Percentiles rank a stretch among this genome's conserved stretches.
These are phyloP conservation scores for Abrus precatorius DNA, from an alignment of 306 rosid genomes.

Conservation along the genomic window DNA sequence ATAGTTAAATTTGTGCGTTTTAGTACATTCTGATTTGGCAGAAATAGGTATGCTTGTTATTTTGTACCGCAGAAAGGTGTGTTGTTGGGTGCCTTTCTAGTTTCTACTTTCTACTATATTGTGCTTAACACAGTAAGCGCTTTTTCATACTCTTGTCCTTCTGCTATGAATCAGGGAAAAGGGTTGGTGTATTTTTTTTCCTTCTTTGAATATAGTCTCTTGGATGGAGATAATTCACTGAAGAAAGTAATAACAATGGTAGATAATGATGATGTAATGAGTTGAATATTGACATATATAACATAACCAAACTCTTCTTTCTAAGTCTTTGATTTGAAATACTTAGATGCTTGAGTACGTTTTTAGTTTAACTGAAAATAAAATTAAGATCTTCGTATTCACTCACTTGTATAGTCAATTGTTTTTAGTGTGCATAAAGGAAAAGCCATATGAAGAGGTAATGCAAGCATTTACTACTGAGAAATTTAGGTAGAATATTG, in stretches of 20 bases:
- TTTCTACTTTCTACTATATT: neutral
- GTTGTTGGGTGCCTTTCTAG: neutral
- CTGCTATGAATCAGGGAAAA: neutral
- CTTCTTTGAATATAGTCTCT: neutral
- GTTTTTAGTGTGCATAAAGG: slow-evolving; percentile 18
- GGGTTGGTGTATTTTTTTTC: neutral
- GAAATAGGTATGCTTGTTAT: neutral
- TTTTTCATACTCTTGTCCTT: slow-evolving; percentile 1
- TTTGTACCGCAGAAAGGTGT: neutral
- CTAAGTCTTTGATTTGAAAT: neutral
- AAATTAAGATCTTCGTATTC: neutral
- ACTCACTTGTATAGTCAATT: neutral
- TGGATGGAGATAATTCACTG: neutral
- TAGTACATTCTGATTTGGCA: neutral
- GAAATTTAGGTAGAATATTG: neutral
- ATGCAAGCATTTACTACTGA: neutral
- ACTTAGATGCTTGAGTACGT: neutral
- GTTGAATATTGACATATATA: neutral
- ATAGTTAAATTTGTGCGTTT: neutral
- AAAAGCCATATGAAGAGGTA: slow-evolving; percentile 5
- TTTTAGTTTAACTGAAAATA: neutral
- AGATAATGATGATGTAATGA: neutral
- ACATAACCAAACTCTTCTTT: neutral
- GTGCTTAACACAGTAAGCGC: neutral
- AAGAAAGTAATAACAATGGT: neutral